Conservation (phyloP, 2,329 filamentous ascomycete genomes). For the Rutstroemia sydowiana region DNA sequence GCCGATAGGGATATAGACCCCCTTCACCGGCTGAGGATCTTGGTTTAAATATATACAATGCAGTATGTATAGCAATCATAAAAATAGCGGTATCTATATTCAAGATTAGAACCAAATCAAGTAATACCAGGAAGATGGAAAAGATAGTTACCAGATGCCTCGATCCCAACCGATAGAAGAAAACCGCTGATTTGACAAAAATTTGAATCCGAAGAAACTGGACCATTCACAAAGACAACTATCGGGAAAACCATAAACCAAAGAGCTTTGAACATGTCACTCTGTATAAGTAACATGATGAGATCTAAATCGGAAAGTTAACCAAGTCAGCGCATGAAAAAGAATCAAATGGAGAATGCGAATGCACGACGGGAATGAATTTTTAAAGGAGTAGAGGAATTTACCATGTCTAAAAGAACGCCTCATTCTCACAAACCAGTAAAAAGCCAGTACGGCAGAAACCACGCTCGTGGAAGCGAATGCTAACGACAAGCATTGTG, state of each 20-base stretch:
- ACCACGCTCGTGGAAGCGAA: constrained; percentile 47
- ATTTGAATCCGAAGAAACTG: constrained; percentile 40
- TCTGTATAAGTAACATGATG: constrained; percentile 66
- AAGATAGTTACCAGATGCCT: constrained; percentile 46
- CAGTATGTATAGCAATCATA: constrained; percentile 66
- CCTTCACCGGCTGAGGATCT: constrained; percentile 41
- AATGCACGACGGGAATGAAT: not conserved
- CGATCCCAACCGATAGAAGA: constrained; percentile 57
- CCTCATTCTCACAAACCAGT: constrained; percentile 69
- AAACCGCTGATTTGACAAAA: constrained; percentile 67
- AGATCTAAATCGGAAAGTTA: constrained; percentile 41
- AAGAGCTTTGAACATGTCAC: constrained; percentile 62
- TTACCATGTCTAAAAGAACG: constrained; percentile 66
- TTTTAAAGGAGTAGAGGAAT: not conserved
- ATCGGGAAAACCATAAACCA: constrained; percentile 62
- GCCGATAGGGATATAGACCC: constrained; percentile 62
- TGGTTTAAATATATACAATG: constrained; percentile 62
- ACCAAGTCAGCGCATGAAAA: constrained; percentile 14
- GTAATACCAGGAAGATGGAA: constrained; percentile 12
- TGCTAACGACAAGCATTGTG: constrained; percentile 31
- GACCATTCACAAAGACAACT: constrained; percentile 46
- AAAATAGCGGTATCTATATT: constrained; percentile 60
- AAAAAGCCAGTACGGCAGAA: constrained; percentile 49
- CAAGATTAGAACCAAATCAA: not conserved
- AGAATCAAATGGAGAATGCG: not conserved